phyloP scores from a whole-genome alignment of 495 filamentous ascomycete species.

The Hyaloscypha variabilis region DNA sequence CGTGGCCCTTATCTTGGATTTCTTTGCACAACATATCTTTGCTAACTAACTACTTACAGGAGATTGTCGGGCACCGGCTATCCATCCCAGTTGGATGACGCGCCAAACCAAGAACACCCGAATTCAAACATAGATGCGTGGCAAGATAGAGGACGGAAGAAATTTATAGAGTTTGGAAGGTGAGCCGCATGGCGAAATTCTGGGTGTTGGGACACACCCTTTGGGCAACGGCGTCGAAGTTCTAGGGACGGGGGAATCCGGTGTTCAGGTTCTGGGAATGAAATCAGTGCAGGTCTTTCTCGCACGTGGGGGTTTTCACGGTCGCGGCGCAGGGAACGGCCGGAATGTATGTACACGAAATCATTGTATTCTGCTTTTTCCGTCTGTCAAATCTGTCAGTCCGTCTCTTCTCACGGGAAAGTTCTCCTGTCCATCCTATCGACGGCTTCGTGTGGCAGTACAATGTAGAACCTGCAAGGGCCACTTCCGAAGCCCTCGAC shows the following conservation, averaged over 20 bases:
- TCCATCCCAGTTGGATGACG: slow-evolving; percentile 26
- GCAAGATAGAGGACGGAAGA: slow-evolving; percentile 1
- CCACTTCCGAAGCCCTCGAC: slow-evolving; percentile 6
- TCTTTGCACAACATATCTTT: background rate
- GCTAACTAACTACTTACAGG: slow-evolving; percentile 18
- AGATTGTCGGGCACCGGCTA: slow-evolving; percentile 29
- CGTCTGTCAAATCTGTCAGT: background rate
- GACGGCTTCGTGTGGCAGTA: slow-evolving; percentile 27
- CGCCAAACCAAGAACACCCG: slow-evolving; percentile 18
- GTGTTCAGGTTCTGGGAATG: slow-evolving; percentile 7
- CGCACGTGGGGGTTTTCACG: background rate
- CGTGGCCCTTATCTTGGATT: slow-evolving; percentile 5
- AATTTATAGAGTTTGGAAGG: background rate
- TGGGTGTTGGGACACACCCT: background rate
- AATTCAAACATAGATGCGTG: slow-evolving; percentile 18
- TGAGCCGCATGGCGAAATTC: slow-evolving; percentile 11
- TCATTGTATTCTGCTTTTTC: background rate
- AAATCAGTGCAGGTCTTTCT: slow-evolving; percentile 4
- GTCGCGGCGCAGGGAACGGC: background rate
- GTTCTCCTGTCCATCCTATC: background rate
- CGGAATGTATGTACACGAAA: background rate
- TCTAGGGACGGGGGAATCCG: background rate
- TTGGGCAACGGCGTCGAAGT: slow-evolving; percentile 10
- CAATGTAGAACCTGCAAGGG: slow-evolving; percentile 23
- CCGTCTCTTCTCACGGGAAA: too few species aligned